Evolutionary conservation across 352 stramenopile species (phyloP).

Genomic region (Phytophthora quininea): DNA sequence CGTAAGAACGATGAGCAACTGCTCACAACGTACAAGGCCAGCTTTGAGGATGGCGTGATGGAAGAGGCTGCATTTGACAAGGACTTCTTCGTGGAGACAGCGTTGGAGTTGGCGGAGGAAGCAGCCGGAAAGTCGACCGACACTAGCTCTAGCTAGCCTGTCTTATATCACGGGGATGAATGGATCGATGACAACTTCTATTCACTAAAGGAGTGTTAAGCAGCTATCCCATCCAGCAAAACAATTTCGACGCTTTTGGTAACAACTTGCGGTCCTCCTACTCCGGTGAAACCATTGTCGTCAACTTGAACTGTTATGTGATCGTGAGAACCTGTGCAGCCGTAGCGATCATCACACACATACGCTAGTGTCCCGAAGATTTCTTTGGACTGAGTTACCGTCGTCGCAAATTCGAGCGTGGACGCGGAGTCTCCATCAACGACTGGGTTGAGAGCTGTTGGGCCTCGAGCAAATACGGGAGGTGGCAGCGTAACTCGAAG

Average conservation of each 20-base stretch:
- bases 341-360: conserved; percentile 20
- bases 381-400: conserved; percentile 13
- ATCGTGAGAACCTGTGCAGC: conserved; percentile 40
- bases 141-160: conserved; percentile 19
- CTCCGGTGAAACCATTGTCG: conserved; percentile 62
- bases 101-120: conserved; percentile 80
- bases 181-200: not conserved
- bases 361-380: conserved; percentile 53
- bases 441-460: conserved; percentile 12
- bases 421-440: conserved; percentile 3
- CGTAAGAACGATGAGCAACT: conserved; percentile 83
- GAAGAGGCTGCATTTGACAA: conserved; percentile 74
- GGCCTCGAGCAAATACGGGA: not conserved
- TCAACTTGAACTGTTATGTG: conserved; percentile 50
- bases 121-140: conserved; percentile 19
- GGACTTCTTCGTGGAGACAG: conserved; percentile 86
- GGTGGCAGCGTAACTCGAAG: conserved; percentile 32
- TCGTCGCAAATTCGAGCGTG: conserved; percentile 48
- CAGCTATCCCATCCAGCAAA: conserved; percentile 15
- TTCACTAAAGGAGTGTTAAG: conserved; percentile 8
- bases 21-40: conserved; percentile 81
- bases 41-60: conserved; percentile 62
- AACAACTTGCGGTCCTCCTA: conserved; percentile 35
- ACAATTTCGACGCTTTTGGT: conserved; percentile 28
- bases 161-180: too few relatives aligned